Conservation (phyloP, 2,329 filamentous ascomycete species). For the Sordariomycetes sp. region DNA sequence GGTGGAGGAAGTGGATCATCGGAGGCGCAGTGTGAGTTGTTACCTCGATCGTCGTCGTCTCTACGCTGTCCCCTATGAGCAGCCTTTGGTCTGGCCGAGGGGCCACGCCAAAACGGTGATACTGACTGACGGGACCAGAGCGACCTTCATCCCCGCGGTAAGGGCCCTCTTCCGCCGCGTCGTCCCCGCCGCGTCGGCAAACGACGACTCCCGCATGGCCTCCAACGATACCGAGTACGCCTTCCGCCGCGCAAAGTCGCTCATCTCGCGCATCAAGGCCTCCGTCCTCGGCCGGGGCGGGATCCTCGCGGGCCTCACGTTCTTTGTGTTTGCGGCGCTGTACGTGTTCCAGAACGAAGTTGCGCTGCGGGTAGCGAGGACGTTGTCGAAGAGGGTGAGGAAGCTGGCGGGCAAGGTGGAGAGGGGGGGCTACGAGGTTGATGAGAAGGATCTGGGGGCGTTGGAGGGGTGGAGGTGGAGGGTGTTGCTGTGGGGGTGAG, state of each 20-base stretch:
- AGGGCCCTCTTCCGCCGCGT: conserved; percentile 35
- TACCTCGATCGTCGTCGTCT: too few relatives aligned
- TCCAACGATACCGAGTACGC: conserved; percentile 45
- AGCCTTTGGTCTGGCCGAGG: too few relatives aligned
- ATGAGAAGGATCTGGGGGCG: conserved; percentile 32
- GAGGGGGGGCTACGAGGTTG: conserved; percentile 27
- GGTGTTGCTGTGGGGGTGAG: conserved; percentile 27
- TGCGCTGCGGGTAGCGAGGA: conserved; percentile 37
- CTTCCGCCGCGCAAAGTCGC: conserved; percentile 33
- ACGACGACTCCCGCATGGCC: conserved; percentile 16
- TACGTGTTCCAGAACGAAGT: conserved; percentile 49
- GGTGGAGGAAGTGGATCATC: conserved; percentile 39
- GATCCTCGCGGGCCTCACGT: conserved; percentile 31
- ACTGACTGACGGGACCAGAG: conserved; percentile 17
- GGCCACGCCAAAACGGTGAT: too few relatives aligned
- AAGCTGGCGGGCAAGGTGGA: conserved; percentile 32
- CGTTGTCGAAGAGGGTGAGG: conserved; percentile 34
- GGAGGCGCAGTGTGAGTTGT: conserved; percentile 35
- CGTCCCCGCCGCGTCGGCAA: conserved; percentile 3
- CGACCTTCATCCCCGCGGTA: conserved; percentile 36
- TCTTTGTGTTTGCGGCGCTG: conserved; percentile 41
- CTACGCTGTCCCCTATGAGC: too few relatives aligned
- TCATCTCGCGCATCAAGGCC: conserved; percentile 34
- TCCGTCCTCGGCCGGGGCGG: conserved; percentile 27
- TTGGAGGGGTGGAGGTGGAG: conserved; percentile 44